Evolutionary conservation across 305 asterid species (phyloP), one percentile per base, ranked within the genome.

Genomic region (Coffea humblotiana): DNA sequence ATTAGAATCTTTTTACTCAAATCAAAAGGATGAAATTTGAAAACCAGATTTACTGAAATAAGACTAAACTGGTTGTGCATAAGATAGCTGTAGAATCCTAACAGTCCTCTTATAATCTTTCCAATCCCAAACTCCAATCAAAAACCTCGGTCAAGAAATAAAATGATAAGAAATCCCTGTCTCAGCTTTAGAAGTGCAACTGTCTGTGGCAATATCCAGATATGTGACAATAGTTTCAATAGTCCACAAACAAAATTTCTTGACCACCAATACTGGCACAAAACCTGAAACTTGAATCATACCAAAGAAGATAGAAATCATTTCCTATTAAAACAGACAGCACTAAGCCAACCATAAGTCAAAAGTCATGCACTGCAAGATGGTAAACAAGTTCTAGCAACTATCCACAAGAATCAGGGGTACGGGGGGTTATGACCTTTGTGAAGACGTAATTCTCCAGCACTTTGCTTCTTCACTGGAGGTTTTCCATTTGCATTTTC

Each of bases 371-470:
- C 70, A 48, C 12, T 61, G 49, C 75, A 60, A 37, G 45, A 56
- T 35, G 45, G 52, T 27, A 67, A 52, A 65, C 15, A 75, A 63
- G 73, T 45, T 65, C 19, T 16, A 58, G 73, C 27, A 58, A 8
- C 15, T 45, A 25, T 25, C 73, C 15, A 10, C 3, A 37, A 49
- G 25, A 81, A 69, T 21, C 23, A 48, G 9, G 56, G 64, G 27
- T 23, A 16, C 65, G 21, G 29, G 54, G 9, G 25, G 63, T 13
- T 15, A 27, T 61, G 29, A 94, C 99, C 99, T 93, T 94, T 95
- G 87, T 95, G 96, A 89, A 95, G 97, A 77, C 99, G 99, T 76
- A 95, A 85, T 86, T 95, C 99, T 76, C 99, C 99, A 80, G 99
- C 98, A 86, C 97, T 95, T 84, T 93, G 99, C 89, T 93, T 95